phyloP scores from a whole-genome alignment of 176 grass and related monocot species.

The Elymus sibiricus region DNA sequence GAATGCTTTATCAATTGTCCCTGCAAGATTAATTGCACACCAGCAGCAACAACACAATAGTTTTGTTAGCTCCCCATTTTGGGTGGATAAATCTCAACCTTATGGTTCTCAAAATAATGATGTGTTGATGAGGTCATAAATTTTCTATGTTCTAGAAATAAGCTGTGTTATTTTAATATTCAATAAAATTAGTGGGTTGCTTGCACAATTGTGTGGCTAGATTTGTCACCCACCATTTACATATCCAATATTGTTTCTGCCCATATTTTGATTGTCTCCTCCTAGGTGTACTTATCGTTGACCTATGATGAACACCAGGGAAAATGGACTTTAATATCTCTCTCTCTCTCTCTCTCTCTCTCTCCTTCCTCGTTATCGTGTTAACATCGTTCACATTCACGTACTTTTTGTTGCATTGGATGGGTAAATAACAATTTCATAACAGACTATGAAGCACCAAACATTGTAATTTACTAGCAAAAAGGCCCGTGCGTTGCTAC shows the following conservation, averaged over 20 bases:
- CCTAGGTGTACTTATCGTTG: not conserved
- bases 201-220: not conserved
- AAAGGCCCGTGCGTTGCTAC: no score
- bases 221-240: not conserved
- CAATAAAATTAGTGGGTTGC: not conserved
- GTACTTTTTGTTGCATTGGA: no score
- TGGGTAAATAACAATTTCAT: no score
- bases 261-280: not conserved
- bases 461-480: no score
- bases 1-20: not conserved
- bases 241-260: no score
- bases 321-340: not conserved
- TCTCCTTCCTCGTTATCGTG: no score
- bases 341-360: no score
- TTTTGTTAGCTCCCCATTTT: not conserved
- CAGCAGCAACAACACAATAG: not conserved
- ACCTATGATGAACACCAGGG: not conserved
- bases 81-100: not conserved
- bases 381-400: no score
- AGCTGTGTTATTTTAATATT: not conserved
- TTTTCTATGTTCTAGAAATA: not conserved
- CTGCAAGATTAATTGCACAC: not conserved
- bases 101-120: not conserved
- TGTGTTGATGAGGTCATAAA: not conserved
- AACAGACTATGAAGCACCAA: no score